Percentiles rank a stretch among this genome's conserved stretches.
These are phyloP conservation scores for Fusarium globosum DNA, from an alignment of 2,329 filamentous ascomycete genomes.

Conservation along the genomic window DNA sequence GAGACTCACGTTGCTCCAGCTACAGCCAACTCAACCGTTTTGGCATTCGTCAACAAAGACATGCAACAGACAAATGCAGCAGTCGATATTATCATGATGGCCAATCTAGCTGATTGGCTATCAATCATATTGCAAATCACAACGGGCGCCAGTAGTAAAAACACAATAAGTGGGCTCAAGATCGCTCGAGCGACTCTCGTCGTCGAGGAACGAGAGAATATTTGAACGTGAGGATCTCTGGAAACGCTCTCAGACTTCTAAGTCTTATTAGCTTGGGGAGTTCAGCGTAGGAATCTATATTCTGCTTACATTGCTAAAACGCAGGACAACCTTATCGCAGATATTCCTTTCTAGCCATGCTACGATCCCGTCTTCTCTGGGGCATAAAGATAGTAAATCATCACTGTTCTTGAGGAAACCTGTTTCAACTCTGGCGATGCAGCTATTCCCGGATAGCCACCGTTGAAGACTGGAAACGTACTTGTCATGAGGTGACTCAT, in stretches of 20 bases:
- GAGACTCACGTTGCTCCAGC: neutral
- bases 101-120: neutral
- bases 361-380: neutral
- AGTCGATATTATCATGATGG: neutral
- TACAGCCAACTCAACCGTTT: neutral
- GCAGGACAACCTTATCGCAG: neutral
- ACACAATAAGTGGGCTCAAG: neutral
- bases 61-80: neutral
- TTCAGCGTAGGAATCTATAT: too few relatives aligned
- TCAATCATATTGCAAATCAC: neutral
- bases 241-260: neutral
- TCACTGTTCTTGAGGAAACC: neutral
- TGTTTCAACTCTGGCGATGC: neutral
- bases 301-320: neutral
- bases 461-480: too few relatives aligned
- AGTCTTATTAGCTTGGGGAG: too few relatives aligned
- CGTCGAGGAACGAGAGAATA: neutral
- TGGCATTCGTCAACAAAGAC: neutral
- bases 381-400: neutral
- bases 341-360: neutral
- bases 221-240: neutral
- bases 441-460: fast-evolving
- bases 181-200: neutral
- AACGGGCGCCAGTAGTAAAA: neutral
- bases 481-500: too few relatives aligned